phyloP scores from a whole-genome alignment of 208 protist species.

The Wallacemonas sp. region DNA sequence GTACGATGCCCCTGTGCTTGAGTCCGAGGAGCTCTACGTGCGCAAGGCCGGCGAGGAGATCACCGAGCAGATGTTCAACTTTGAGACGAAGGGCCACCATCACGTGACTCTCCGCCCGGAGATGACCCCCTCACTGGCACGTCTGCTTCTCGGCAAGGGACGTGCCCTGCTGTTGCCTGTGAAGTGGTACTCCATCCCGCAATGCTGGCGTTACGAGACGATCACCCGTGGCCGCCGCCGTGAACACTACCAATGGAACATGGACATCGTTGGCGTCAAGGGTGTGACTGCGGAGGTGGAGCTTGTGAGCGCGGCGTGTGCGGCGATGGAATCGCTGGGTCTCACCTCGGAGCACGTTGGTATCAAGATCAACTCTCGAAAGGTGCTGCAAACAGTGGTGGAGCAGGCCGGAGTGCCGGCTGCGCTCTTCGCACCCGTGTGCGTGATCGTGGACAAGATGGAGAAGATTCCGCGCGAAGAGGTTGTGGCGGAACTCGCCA shows the following conservation, averaged over 20 bases:
- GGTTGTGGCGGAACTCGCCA: slow-evolving; percentile 65
- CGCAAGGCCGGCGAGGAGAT: slow-evolving; percentile 96
- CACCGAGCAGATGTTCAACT: slow-evolving; percentile 97
- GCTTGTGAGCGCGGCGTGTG: slow-evolving; percentile 86
- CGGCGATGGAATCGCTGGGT: slow-evolving; percentile 76
- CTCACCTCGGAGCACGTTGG: slow-evolving; percentile 90
- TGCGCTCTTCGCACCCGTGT: slow-evolving; percentile 89
- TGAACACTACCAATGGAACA: slow-evolving; percentile 98
- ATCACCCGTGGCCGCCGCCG: slow-evolving; percentile 93
- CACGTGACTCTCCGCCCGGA: slow-evolving; percentile 93
- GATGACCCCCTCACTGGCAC: slow-evolving; percentile 95
- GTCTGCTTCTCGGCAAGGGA: slow-evolving; percentile 88
- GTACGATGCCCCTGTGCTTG: slow-evolving; percentile 95
- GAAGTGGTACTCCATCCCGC: slow-evolving; percentile 96
- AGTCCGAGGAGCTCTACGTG: slow-evolving; percentile 93
- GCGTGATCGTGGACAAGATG: slow-evolving; percentile 96
- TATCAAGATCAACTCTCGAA: slow-evolving; percentile 92
- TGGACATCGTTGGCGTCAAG: slow-evolving; percentile 95
- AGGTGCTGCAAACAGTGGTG: slow-evolving; percentile 89
- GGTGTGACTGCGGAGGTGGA: slow-evolving; percentile 92
- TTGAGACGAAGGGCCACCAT: slow-evolving; percentile 92
- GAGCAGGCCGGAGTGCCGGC: slow-evolving; percentile 62
- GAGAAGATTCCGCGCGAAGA: slow-evolving; percentile 91
- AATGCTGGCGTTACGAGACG: slow-evolving; percentile 96
- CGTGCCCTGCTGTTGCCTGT: slow-evolving; percentile 88